Base-by-base conservation (phyloP, 2,329 filamentous ascomycete genomes). In the Xylariaceae sp. region DNA sequence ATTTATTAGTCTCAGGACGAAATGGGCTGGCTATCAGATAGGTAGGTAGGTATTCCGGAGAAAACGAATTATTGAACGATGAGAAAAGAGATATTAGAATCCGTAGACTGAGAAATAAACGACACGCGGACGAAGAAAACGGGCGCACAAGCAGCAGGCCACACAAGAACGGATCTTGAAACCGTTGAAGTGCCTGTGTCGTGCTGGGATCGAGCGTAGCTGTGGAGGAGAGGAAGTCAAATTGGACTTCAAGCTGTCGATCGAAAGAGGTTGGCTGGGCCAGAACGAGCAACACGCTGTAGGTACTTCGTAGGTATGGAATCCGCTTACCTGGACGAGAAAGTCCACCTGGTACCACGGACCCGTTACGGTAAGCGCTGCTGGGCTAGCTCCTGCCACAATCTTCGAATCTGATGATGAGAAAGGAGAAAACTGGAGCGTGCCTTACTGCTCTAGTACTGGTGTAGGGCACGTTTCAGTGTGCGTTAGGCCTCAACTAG, bases 111-210 rank as follows among this genome's bases (percentile, higher is more conserved):
- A 63, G 62, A 61, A 64, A 67, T 55, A 53, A 63, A 60, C 66
- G 64, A 37, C 45, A 61, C 62, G 56, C 64, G 57, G 53, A 48
- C 58, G 59, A 62, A 64, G 56, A 37, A 53, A 64, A 61, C 17
- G 52, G 44, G 45, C 51, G 49, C 53, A 55, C n/a, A 51, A 5
- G 18, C 23, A 35, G 59, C 64, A 64, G 62, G 59, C 49, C 65
- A 67, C 65, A 67, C 68, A 60, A 64, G 66, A 65, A 60, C 64
- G 64, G 57, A 67, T 60, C 68, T 65, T 67, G 64, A 63, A 65
- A 70, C 69, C 65, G 66, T 61, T 60, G 63, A 66, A 53, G 55
- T 54, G 57, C 60, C 64, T 60, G 56, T 54, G 42, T 23, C 23
- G 23, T 48, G 58, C 59, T 61, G 61, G 60, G 23, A 23, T 23